Base-by-base conservation (phyloP, 345 rosid genomes). In the Trapa incisa region DNA sequence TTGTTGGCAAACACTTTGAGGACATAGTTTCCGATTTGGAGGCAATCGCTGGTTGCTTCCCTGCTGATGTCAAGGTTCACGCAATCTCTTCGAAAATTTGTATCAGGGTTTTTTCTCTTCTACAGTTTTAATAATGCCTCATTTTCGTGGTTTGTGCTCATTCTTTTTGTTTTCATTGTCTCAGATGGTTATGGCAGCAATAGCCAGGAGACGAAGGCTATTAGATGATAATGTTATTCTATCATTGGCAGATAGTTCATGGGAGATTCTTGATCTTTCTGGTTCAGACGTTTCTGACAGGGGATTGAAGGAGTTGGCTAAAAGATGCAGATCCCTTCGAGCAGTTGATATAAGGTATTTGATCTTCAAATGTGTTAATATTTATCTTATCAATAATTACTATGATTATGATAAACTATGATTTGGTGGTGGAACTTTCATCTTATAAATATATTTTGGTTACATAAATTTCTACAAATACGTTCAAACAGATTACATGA, bases 191-290 rank as follows among this genome's bases (percentile, higher is more conserved):
- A 66, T 93, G 68, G 82, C 78, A 10, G 91, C 94, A 69, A 87
- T 93, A 82, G 93, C 97, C 62, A 81, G 86, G 78, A 90, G 98
- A 80, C 82, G 89, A 70, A 83, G 77, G 77, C 74, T 90, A 68
- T 76, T 93, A 16, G 79, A 75, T 61, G 88, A 93, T 67, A 81
- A 76, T 73, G 83, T 82, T 61, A 71, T 93, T 58, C 7, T 80
- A 61, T 68, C 92, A 48, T 77, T 90, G 71, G 96, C 89, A 65
- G 97, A 93, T 74, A 73, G 80, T 73, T 88, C 94, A 22, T 87
- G 97, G 97, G 87, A 90, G 77, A 72, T 82, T 75, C 80, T 93
- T 75, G 98, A 88, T 69, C 52, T 93, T 76, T 83, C 96, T 54
- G 85, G 94, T 60, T 90, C 98, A 33, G 82, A 87, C 67, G 83